A percentile compares a stretch with the other conserved stretches of the same genome.
Evolutionary conservation across 2,329 filamentous ascomycete species (phyloP).

Genomic region (Sphaerulina musiva): DNA sequence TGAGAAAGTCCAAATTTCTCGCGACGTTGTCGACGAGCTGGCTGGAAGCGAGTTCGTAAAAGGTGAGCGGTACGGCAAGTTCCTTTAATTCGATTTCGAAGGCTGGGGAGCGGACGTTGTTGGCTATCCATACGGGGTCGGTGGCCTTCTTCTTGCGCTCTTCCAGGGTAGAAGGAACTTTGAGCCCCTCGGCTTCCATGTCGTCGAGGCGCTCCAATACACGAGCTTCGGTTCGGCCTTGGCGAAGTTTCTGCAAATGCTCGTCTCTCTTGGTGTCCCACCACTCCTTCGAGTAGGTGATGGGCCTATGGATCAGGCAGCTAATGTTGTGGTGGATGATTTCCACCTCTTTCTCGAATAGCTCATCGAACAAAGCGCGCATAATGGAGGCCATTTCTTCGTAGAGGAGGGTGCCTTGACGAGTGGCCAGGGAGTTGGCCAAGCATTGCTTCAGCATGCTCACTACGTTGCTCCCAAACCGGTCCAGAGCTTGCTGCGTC

Average conservation of each 20-base stretch:
- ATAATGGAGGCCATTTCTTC: conserved; percentile 25
- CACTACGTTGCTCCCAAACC: conserved; percentile 25
- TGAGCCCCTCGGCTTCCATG: conserved; percentile 18
- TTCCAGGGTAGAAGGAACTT: conserved; percentile 21
- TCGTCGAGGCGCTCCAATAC: conserved; percentile 28
- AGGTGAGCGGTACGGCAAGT: conserved; percentile 58
- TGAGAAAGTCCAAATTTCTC: conserved; percentile 19
- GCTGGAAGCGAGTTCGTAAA: conserved; percentile 60
- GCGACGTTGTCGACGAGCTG: conserved; percentile 55
- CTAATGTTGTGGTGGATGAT: conserved; percentile 22
- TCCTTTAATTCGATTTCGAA: conserved; percentile 57
- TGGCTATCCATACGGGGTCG: conserved; percentile 24
- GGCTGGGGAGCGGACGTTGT: conserved; percentile 50
- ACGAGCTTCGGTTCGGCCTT: conserved; percentile 27
- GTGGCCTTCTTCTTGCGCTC: conserved; percentile 28
- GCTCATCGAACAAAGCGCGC: conserved; percentile 23
- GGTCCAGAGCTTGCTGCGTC: conserved; percentile 27
- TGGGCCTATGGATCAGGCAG: conserved; percentile 23
- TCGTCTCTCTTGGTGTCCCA: conserved; percentile 22
- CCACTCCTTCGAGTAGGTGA: conserved; percentile 29
- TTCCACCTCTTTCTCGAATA: conserved; percentile 26
- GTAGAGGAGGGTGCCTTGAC: conserved; percentile 31
- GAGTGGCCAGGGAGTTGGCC: conserved; percentile 28
- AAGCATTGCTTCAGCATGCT: conserved; percentile 15
- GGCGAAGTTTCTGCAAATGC: conserved; percentile 22